phyloP scores from a whole-genome alignment of 1,139 yeast species.

The Candida sanyaensis region DNA sequence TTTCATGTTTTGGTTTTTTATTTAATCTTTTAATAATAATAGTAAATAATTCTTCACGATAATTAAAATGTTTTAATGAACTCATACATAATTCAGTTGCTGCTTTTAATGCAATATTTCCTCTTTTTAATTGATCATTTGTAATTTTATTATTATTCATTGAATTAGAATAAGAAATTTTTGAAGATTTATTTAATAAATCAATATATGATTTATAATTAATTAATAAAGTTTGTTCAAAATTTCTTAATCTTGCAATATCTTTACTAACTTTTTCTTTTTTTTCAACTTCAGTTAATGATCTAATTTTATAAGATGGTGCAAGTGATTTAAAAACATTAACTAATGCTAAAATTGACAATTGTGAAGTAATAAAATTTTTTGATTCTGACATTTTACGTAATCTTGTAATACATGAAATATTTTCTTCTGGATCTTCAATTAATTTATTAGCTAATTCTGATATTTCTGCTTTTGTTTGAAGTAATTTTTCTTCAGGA shows the following conservation, averaged over 20 bases:
- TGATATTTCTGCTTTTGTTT: constrained; percentile 82
- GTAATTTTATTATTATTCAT: constrained; percentile 40
- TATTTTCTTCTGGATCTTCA: constrained; percentile 90
- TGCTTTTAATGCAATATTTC: constrained; percentile 66
- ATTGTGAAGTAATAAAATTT: constrained; percentile 68
- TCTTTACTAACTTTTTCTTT: constrained; percentile 83
- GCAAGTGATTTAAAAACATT: constrained; percentile 84
- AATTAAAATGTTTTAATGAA: constrained; percentile 78
- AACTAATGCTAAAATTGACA: constrained; percentile 75
- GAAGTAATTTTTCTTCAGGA: constrained; percentile 58
- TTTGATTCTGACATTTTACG: constrained; percentile 71
- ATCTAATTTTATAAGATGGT: constrained; percentile 86
- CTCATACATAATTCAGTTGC: constrained; percentile 72
- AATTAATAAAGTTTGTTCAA: constrained; percentile 74
- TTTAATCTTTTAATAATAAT: constrained; percentile 68
- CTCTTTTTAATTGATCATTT: constrained; percentile 45
- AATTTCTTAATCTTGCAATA: constrained; percentile 69
- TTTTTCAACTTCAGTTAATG: constrained; percentile 77
- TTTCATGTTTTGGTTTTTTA: constrained; percentile 47
- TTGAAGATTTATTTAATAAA: constrained; percentile 46
- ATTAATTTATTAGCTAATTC: constrained; percentile 72
- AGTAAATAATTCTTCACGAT: constrained; percentile 67
- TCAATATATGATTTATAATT: constrained; percentile 74
- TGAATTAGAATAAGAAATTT: constrained; percentile 41
- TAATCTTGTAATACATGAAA: constrained; percentile 64